A percentile compares a stretch with the other conserved stretches of the same genome.
Evolutionary conservation across 495 filamentous ascomycete species (phyloP).

Genomic region (Penicillium lividum): DNA sequence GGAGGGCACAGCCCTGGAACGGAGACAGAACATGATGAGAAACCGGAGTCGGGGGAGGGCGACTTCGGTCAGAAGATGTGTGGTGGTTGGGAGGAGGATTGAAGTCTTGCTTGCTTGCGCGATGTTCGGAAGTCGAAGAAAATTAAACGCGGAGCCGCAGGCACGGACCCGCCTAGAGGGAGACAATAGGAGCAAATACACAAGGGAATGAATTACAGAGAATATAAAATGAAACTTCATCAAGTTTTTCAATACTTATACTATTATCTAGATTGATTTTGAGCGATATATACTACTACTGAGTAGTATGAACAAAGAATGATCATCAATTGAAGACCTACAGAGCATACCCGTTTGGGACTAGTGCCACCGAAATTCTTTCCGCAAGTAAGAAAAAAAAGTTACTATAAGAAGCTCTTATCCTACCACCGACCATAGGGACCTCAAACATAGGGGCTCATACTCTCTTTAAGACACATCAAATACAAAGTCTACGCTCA

Average conservation of each 20-base stretch:
- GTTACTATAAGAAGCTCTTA: constrained; percentile 4
- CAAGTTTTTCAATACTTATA: neutral
- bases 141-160: constrained; percentile 43
- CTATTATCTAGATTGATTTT: neutral
- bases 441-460: neutral
- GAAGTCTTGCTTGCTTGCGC: constrained; percentile 21
- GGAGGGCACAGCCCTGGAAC: constrained; percentile 36
- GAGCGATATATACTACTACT: neutral
- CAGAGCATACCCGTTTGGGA: constrained; percentile 23
- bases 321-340: neutral
- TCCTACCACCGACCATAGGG: neutral
- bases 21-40: constrained; percentile 37
- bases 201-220: neutral
- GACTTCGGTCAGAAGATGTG: constrained; percentile 4
- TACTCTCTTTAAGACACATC: neutral
- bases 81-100: constrained; percentile 6
- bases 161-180: constrained; percentile 34
- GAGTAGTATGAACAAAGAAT: neutral
- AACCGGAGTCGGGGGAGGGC: constrained; percentile 1
- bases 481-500: neutral
- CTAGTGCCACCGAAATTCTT: constrained; percentile 34
- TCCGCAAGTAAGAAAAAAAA: constrained; percentile 20
- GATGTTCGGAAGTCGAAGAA: constrained; percentile 35
- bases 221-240: neutral
- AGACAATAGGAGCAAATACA: neutral